Conservation (phyloP, 257 asterid species). For the Asclepias syriaca region DNA sequence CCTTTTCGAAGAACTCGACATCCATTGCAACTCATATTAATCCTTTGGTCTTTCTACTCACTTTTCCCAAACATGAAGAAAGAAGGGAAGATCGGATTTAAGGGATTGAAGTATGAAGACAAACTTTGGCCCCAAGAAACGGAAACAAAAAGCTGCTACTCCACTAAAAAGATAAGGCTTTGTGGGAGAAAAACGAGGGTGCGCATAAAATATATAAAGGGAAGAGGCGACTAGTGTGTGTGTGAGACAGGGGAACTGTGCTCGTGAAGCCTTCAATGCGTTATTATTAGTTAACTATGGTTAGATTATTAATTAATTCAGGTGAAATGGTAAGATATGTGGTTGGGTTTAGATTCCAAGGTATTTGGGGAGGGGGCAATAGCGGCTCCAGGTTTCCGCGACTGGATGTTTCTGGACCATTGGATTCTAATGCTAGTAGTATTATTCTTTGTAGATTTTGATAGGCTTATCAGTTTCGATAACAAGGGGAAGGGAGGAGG, state of each 20-base stretch:
- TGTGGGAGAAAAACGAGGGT: constrained; percentile 21
- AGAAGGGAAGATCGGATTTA: background rate
- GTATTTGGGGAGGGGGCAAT: constrained; percentile 34
- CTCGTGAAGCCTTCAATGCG: constrained; percentile 10
- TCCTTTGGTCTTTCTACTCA: too few species aligned
- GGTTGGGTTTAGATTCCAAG: constrained; percentile 39
- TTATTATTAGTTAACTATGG: constrained; percentile 18
- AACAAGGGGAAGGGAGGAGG: background rate
- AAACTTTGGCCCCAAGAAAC: constrained; percentile 26
- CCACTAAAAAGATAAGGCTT: background rate
- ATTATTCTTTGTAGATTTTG: constrained; percentile 5
- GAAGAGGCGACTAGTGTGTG: constrained; percentile 5
- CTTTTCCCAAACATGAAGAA: constrained; percentile 17
- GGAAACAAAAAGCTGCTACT: background rate
- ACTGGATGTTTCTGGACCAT: constrained; percentile 35
- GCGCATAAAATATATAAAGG: constrained; percentile 23
- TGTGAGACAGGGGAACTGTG: constrained; percentile 17
- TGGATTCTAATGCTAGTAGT: constrained; percentile 20
- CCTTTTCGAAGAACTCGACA: constrained; percentile 75
- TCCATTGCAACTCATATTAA: constrained; percentile 66
- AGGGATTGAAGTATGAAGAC: background rate
- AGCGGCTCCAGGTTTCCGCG: constrained; percentile 70
- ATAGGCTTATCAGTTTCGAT: constrained; percentile 15
- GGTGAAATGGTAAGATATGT: constrained; percentile 6
- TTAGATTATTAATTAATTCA: constrained; percentile 10